Evolutionary conservation across 345 rosid species (phyloP), one percentile per base, ranked within the genome.

Genomic region (Raphanus raphanistrum): DNA sequence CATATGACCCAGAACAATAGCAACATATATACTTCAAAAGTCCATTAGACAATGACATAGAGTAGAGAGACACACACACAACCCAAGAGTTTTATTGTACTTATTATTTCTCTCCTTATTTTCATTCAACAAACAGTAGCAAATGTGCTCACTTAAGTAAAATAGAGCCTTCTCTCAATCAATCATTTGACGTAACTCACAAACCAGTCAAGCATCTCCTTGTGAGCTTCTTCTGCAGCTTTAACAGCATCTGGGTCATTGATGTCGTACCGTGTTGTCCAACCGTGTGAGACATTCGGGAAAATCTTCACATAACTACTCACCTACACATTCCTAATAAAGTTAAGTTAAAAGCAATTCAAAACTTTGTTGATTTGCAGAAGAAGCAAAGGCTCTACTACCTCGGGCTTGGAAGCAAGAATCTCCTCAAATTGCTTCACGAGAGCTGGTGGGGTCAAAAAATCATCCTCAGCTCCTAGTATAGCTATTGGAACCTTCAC

Each of bases 381-480:
- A 81, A 65, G 25, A 26, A 58, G 32, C 32, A 58, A 12, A 74
- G 26, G 6, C 27, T 76, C 63, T 80, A 87, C 63, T 80, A 87
- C 91, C 89, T 84, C 88, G 0, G 88, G 66, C 33, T 80, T 83
- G 4, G 85, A 64, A 62, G 72, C 72, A 32, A 87, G 75, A 76
- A 83, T 62, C 79, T 87, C 84, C 72, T 84, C 88, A 75, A 86
- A 90, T 38, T 90, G 82, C 75, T 84, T 86, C 72, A 87, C 1
- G 38, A 87, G 87, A 60, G 57, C 76, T 1, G 88, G 88, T 28
- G 97, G 93, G 8, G 84, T 81, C 2, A 21, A 0, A 0, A 9
- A 4, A 73, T 90, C 97, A 62, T 63, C 16, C 81, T 86, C 91
- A 65, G 93, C 94, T 72, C 94, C 92, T 48, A 90, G 66, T 35